Evolutionary conservation across 2,329 filamentous ascomycete species (phyloP), one percentile per base, ranked within the genome.

Genomic region (Pestalotiopsis sp.): DNA sequence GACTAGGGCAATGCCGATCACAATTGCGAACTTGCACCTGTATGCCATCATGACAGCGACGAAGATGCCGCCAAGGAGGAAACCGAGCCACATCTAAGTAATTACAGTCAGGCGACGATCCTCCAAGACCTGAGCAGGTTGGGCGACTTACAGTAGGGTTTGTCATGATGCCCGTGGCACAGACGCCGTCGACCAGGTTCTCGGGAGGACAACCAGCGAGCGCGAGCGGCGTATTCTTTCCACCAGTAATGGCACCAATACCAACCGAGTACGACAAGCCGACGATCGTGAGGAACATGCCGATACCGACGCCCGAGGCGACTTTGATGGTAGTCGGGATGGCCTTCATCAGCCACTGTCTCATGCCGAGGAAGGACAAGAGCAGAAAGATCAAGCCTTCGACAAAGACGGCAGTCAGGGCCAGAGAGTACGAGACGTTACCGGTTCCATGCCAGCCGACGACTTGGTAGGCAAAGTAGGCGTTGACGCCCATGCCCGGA

Each of bases 31-130:
- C 76, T 93, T 93, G 79, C 93, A 84, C 52, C 90, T 88, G 77
- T 91, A 94, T 20, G 91, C 87, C 91, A 94, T 94, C 79, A 97
- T 88, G 71, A 95, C 87, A 4, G 92, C 89, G 0, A 93, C 95
- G 48, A 97, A 78, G 59, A 97, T 84, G 40, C 93, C 93, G 14
- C 94, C 93, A 66, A 91, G 89, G 75, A 94, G 90, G 71, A 97
- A 91, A 11, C 92, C 94, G 66, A 97, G 88, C 94, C 94, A 97
- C 85, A 97, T 82, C 88, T 90, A 68, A 30, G 40, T 61, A 3
- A 56, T 22, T 38, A 44, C 13, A 58, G 56, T 58, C 22, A 52
- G 35, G 52, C 4, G 26, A 24, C n/a, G 14, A 10, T 30, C 30
- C 39, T 14, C 6, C 14, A 5, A 38, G 30, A 22, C 30, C 38